Base-by-base conservation (phyloP, 2,329 filamentous ascomycete genomes). In the Cercospora sesami region DNA sequence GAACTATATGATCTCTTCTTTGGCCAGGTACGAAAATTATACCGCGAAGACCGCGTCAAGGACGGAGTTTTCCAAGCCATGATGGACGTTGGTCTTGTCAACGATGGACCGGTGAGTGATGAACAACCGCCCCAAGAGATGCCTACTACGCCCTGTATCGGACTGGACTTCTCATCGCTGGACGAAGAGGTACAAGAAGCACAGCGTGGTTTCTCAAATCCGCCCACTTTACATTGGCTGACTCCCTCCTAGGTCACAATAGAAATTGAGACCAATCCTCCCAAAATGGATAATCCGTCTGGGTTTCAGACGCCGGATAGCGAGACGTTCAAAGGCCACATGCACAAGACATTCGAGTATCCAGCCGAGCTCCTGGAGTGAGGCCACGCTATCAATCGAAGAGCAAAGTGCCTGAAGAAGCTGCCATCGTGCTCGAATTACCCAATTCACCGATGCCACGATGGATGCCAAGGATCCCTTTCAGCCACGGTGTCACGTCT, bases 61-160 rank as follows among this genome's bases (percentile, higher is more conserved):
- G 90, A 99, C 78, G 95, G 96, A n/a, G 89, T 94, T 31, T 99
- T 99, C 79, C 94, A 97, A 77, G 95, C 95, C 60, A 97, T 96
- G 94, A 99, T 99, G 95, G 91, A 98, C 77, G 94, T 99, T 67
- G 91, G 91, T 60, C 81, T 97, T 31, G 89, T 97, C 60, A 98
- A 98, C 73, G 94, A 98, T 75, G 87, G 88, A 76, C 88, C 88
- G 82, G 87, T 90, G 86, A 83, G 87, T 87, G 67, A 64, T 51
- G 62, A 59, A 6, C 48, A 55, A 45, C 51, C 51, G 33, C 62
- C 62, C 62, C 51, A 58, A 59, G 67, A 66, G 28, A 66, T 68
- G 57, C 64, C 68, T 26, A 48, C 60, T 42, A 66, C 63, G 26
- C 68, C 68, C 39, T 62, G 68, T 33, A 63, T 69, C 18, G 63